A percentile compares a stretch with the other conserved stretches of the same genome.
phyloP scores from a whole-genome alignment of 2,329 filamentous ascomycete species.

The Metarhizium humberi region DNA sequence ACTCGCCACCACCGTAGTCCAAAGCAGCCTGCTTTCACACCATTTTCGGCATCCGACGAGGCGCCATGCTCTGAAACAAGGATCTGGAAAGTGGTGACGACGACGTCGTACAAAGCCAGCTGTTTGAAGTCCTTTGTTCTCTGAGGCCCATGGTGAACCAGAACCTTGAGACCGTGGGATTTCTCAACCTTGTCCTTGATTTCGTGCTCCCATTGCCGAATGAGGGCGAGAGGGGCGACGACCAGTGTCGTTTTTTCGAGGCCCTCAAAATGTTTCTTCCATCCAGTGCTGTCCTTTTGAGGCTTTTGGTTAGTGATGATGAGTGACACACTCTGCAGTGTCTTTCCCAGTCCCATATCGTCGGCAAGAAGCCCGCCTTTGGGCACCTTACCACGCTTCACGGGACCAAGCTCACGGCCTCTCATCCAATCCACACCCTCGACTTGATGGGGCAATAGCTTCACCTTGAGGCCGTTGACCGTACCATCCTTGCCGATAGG shows the following conservation, averaged over 20 bases:
- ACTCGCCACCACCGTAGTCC: constrained; percentile 91
- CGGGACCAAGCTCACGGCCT: constrained; percentile 77
- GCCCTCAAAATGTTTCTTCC: constrained; percentile 59
- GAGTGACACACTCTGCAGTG: constrained; percentile 83
- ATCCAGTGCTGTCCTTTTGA: constrained; percentile 41
- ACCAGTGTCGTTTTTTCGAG: constrained; percentile 78
- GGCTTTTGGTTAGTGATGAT: constrained; percentile 76
- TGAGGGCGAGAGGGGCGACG: constrained; percentile 84
- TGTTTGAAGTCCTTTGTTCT: constrained; percentile 72
- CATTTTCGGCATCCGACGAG: constrained; percentile 50
- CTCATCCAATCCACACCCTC: constrained; percentile 94
- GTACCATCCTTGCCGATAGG: constrained; percentile 36
- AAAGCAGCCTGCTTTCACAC: constrained; percentile 72
- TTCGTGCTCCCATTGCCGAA: constrained; percentile 95
- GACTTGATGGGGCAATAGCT: constrained; percentile 85
- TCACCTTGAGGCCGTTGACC: constrained; percentile 75
- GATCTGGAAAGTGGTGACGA: constrained; percentile 95
- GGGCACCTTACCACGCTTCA: constrained; percentile 72
- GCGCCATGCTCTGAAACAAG: constrained; percentile 81
- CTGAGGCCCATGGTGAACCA: constrained; percentile 82
- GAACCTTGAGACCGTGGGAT: constrained; percentile 65
- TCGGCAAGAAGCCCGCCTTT: constrained; percentile 94
- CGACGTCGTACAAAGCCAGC: constrained; percentile 80
- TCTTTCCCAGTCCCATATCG: constrained; percentile 97
- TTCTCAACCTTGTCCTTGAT: constrained; percentile 71